A percentile compares a stretch with the other conserved stretches of the same genome.
Evolutionary conservation across 2,329 filamentous ascomycete genomes (phyloP).

Genomic region (Trematosphaeria pertusa): DNA sequence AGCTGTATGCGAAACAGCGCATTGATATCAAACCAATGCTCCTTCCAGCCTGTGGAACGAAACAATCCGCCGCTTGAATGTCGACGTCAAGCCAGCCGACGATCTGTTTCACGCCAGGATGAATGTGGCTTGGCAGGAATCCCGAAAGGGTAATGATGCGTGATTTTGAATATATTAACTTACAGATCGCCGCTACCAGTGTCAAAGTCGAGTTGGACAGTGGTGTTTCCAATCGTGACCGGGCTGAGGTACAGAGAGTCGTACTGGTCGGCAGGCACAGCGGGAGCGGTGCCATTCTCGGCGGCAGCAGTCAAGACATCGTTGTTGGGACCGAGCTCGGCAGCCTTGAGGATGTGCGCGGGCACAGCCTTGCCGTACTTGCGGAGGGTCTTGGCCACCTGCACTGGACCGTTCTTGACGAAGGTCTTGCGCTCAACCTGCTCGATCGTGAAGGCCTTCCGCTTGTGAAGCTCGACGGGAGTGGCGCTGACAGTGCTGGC

Average conservation of each 20-base stretch:
- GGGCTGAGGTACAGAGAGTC: slow-evolving; percentile 51
- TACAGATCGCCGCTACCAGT: slow-evolving; percentile 73
- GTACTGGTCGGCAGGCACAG: slow-evolving; percentile 49
- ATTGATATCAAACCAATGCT: slow-evolving; percentile 1
- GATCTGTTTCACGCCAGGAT: slow-evolving; percentile 10
- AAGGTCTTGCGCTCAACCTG: slow-evolving; percentile 39
- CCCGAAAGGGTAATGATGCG: too few species aligned
- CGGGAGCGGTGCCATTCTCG: slow-evolving; percentile 46
- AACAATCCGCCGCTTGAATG: slow-evolving; percentile 2
- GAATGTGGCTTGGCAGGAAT: slow-evolving; percentile 15
- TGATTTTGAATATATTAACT: slow-evolving; percentile 41
- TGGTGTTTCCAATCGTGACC: slow-evolving; percentile 69
- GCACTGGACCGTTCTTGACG: slow-evolving; percentile 48
- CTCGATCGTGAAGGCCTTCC: slow-evolving; percentile 35
- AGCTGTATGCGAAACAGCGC: slow-evolving; percentile 6
- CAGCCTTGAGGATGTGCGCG: slow-evolving; percentile 36
- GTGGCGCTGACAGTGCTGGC: slow-evolving; percentile 31
- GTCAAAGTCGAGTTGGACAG: slow-evolving; percentile 72
- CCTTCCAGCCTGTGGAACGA: slow-evolving; percentile 1
- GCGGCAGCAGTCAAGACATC: slow-evolving; percentile 19
- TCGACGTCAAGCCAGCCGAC: slow-evolving; percentile 16
- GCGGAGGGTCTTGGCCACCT: slow-evolving; percentile 49
- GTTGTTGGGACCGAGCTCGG: slow-evolving; percentile 35
- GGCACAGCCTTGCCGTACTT: slow-evolving; percentile 47
- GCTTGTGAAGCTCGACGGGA: slow-evolving; percentile 40